Conservation (phyloP, 2,329 filamentous ascomycete genomes). For the Xylaria sp. region DNA sequence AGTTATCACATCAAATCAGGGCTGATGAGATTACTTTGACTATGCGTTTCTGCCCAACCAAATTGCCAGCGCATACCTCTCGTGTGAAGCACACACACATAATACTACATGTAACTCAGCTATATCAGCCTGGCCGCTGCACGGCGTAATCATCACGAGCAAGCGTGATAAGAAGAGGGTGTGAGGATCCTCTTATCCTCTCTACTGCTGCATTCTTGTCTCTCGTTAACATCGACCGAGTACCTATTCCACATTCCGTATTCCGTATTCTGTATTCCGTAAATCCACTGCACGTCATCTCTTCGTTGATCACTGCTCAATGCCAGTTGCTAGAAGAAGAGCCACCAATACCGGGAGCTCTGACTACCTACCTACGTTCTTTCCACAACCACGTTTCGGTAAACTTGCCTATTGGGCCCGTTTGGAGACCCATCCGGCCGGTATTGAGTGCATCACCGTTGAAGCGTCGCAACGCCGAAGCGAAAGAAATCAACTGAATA, state of each 20-base stretch:
- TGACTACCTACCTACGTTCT: neutral
- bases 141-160: slow-evolving; percentile 1
- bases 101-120: slow-evolving; percentile 14
- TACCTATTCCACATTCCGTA: neutral
- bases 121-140: slow-evolving; percentile 16
- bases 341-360: neutral
- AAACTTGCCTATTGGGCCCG: slow-evolving; percentile 13
- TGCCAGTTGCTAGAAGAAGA: slow-evolving; percentile 7
- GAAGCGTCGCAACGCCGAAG: neutral
- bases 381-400: slow-evolving; percentile 11
- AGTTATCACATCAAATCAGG: slow-evolving; percentile 4
- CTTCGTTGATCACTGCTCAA: neutral
- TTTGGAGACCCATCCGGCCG: neutral
- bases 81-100: slow-evolving; percentile 12
- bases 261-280: too few species aligned
- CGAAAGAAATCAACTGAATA: neutral
- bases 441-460: slow-evolving; percentile 7
- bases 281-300: slow-evolving; percentile 6
- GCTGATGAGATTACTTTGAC: slow-evolving; percentile 7
- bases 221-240: slow-evolving; percentile 7
- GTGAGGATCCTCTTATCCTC: slow-evolving; percentile 10
- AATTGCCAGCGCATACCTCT: slow-evolving; percentile 33
- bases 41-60: slow-evolving; percentile 31
- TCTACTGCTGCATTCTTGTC: slow-evolving; percentile 5
- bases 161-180: slow-evolving; percentile 11